phyloP scores from a whole-genome alignment of 805 yeast genomes.

The Ogataea glucozyma region DNA sequence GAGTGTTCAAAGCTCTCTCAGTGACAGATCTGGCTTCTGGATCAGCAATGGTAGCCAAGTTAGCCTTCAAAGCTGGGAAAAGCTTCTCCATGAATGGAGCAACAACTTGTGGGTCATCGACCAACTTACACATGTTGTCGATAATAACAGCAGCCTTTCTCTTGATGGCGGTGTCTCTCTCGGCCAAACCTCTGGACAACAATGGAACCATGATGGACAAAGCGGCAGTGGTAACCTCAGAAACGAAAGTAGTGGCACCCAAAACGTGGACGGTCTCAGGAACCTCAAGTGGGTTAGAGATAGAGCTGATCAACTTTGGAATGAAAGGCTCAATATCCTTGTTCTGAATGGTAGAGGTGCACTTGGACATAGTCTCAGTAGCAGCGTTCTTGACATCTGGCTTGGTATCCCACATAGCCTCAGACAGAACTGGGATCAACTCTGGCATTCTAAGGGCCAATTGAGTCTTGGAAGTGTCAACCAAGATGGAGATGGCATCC shows the following conservation, averaged over 20 bases:
- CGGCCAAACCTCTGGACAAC: conserved; percentile 98
- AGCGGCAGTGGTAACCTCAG: conserved; percentile 99
- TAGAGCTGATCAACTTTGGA: conserved; percentile 95
- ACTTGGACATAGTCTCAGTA: conserved; percentile 89
- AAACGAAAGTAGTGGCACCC: conserved; percentile 99
- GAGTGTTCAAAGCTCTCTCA: conserved; percentile 92
- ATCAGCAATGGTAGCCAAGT: conserved; percentile 96
- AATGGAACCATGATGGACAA: conserved; percentile 99
- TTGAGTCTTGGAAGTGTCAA: conserved; percentile 93
- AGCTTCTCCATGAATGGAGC: conserved; percentile 97
- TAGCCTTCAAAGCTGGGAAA: conserved; percentile 93
- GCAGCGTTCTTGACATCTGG: conserved; percentile 97
- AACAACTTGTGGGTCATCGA: conserved; percentile 99
- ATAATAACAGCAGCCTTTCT: conserved; percentile 99
- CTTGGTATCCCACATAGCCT: conserved; percentile 99
- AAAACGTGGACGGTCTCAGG: conserved; percentile 98
- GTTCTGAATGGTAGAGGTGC: conserved; percentile 98
- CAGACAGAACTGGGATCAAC: conserved; percentile 96
- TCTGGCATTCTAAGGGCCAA: conserved; percentile 99
- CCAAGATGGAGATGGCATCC: conserved; percentile 81
- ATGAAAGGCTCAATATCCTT: conserved; percentile 99
- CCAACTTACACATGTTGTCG: conserved; percentile 99
- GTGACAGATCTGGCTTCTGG: conserved; percentile 99
- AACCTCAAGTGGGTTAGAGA: conserved; percentile 94
- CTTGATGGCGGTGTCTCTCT: conserved; percentile 99